phyloP scores from a whole-genome alignment of 2,329 filamentous ascomycete genomes.

The Cryphonectria japonica region DNA sequence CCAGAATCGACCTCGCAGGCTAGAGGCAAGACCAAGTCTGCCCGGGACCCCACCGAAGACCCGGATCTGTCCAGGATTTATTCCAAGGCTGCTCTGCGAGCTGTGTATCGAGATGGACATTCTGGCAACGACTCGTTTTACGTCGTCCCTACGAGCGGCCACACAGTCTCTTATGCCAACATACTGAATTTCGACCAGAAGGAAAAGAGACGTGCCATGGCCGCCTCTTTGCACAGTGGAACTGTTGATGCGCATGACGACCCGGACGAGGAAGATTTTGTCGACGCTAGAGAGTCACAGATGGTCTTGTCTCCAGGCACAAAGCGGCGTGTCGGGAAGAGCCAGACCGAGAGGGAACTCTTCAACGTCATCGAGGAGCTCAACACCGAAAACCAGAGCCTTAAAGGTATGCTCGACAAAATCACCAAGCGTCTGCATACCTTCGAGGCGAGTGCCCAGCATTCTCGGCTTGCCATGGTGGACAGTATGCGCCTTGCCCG shows the following conservation, averaged over 20 bases:
- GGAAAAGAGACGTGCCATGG: slow-evolving; percentile 61
- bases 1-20: slow-evolving; percentile 46
- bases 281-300: slow-evolving; percentile 77
- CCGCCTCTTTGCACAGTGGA: slow-evolving; percentile 50
- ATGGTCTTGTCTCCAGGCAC: slow-evolving; percentile 47
- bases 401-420: slow-evolving; percentile 85
- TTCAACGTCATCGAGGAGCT: slow-evolving; percentile 84
- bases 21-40: slow-evolving; percentile 40
- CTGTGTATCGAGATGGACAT: slow-evolving; percentile 71
- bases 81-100: slow-evolving; percentile 81
- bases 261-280: slow-evolving; percentile 83
- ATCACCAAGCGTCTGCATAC: slow-evolving; percentile 86
- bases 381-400: slow-evolving; percentile 81
- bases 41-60: slow-evolving; percentile 48
- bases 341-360: slow-evolving; percentile 48
- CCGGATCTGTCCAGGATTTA: slow-evolving; percentile 84
- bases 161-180: slow-evolving; percentile 89
- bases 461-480: slow-evolving; percentile 80
- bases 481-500: slow-evolving; percentile 74
- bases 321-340: slow-evolving; percentile 46
- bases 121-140: slow-evolving; percentile 81
- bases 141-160: slow-evolving; percentile 88
- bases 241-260: slow-evolving; percentile 51
- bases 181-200: slow-evolving; percentile 76
- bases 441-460: slow-evolving; percentile 91